Conservation (phyloP, 2,329 filamentous ascomycete genomes). For the Penicillium digitatum region DNA sequence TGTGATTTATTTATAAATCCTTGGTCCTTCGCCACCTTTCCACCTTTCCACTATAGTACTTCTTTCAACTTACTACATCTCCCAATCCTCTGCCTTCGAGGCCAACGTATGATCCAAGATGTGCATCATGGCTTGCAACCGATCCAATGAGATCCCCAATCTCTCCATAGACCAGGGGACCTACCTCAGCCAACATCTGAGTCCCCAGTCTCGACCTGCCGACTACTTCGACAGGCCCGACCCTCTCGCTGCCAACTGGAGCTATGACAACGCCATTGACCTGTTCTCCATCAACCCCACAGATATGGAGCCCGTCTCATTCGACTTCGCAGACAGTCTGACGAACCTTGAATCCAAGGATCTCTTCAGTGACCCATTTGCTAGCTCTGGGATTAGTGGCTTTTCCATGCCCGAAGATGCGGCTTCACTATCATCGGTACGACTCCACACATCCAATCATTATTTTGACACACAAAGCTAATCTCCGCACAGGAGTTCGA, state of each 20-base stretch:
- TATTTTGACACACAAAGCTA: neutral
- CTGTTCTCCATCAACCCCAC: slow-evolving; percentile 33
- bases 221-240: slow-evolving; percentile 26
- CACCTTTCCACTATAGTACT: neutral
- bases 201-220: slow-evolving; percentile 15
- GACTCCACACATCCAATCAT: neutral
- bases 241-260: slow-evolving; percentile 36
- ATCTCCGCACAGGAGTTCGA: slow-evolving; percentile 26
- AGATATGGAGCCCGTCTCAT: slow-evolving; percentile 29
- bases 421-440: slow-evolving; percentile 28
- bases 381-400: slow-evolving; percentile 29
- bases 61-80: slow-evolving; percentile 3
- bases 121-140: slow-evolving; percentile 19
- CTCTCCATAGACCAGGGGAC: slow-evolving; percentile 17
- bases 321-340: slow-evolving; percentile 32
- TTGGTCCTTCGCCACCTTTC: slow-evolving; percentile 1
- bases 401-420: slow-evolving; percentile 34
- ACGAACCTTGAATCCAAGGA: slow-evolving; percentile 30
- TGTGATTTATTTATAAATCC: slow-evolving; percentile 3
- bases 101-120: slow-evolving; percentile 10
- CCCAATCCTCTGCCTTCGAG: neutral
- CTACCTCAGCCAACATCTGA: slow-evolving; percentile 21
- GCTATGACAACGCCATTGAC: slow-evolving; percentile 35
- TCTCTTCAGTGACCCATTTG: slow-evolving; percentile 31
- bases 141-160: slow-evolving; percentile 15